Conservation (phyloP, 352 stramenopile species). For the Aphanomyces invadans region DNA sequence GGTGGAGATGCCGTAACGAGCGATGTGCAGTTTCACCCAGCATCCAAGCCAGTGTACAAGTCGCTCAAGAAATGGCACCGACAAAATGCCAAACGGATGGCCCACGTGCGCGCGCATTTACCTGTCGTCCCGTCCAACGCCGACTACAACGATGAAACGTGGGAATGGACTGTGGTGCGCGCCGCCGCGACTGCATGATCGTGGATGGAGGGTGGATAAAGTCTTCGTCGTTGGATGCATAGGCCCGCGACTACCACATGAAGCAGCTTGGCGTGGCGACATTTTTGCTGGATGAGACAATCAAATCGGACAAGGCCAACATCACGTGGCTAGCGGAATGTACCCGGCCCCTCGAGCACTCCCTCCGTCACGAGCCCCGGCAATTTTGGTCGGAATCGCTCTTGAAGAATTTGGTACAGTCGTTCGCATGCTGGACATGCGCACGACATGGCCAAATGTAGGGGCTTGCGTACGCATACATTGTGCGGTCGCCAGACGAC, state of each 20-base stretch:
- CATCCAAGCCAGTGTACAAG: constrained; percentile 24
- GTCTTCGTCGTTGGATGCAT: too few relatives aligned
- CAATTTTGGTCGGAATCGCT: constrained; percentile 59
- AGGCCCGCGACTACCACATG: constrained; percentile 68
- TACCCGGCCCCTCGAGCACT: constrained; percentile 59
- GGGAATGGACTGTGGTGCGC: constrained; percentile 88
- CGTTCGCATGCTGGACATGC: neutral
- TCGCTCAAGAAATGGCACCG: constrained; percentile 42
- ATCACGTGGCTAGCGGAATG: constrained; percentile 59
- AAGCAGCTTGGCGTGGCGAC: constrained; percentile 74
- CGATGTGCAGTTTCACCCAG: constrained; percentile 17
- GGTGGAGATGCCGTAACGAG: too few relatives aligned
- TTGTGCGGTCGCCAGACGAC: constrained; percentile 73
- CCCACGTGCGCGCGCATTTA: constrained; percentile 36
- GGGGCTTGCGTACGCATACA: constrained; percentile 89
- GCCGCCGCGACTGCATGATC: too few relatives aligned
- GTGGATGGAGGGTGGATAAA: too few relatives aligned
- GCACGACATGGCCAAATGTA: neutral
- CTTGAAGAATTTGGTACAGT: constrained; percentile 83
- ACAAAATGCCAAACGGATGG: constrained; percentile 32
- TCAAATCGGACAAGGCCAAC: constrained; percentile 60
- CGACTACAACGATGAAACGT: constrained; percentile 85
- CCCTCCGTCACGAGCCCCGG: constrained; percentile 53
- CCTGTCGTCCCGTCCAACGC: constrained; percentile 38
- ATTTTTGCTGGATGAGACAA: constrained; percentile 80